These are phyloP conservation scores for Sporothrix brasiliensis DNA, from an alignment of 2,329 filamentous ascomycete genomes.

Conservation along the genomic window DNA sequence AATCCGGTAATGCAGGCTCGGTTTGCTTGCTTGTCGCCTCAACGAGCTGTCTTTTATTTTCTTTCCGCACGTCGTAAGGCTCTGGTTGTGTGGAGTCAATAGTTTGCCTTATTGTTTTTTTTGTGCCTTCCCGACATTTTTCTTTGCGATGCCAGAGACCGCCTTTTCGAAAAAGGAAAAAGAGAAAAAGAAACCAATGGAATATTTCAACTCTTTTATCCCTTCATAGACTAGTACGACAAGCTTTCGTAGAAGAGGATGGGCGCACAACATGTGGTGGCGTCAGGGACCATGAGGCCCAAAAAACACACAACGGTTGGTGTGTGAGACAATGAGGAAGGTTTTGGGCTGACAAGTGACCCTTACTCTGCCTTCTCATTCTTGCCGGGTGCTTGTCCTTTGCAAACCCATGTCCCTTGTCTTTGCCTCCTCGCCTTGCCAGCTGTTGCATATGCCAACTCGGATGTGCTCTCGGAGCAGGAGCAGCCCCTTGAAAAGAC, in stretches of 20 bases:
- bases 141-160: conserved; percentile 1
- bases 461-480: conserved; percentile 14
- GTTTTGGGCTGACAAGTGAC: background rate
- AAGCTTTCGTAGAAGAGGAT: background rate
- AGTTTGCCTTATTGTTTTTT: background rate
- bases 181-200: background rate
- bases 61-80: conserved; percentile 16
- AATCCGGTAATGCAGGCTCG: conserved; percentile 16
- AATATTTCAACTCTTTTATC: background rate
- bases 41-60: background rate
- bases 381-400: background rate
- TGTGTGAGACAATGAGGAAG: background rate
- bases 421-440: background rate
- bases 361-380: background rate
- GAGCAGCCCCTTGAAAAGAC: background rate
- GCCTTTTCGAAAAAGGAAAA: conserved; percentile 20
- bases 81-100: conserved; percentile 15
- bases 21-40: conserved; percentile 3
- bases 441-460: conserved; percentile 15
- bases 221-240: background rate
- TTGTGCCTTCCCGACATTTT: background rate
- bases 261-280: background rate
- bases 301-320: conserved; percentile 13
- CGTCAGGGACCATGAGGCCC: conserved; percentile 3
- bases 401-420: background rate